These are phyloP conservation scores for Beauveria pseudobassiana DNA, from an alignment of 2,329 filamentous ascomycete species.

Conservation along the genomic window DNA sequence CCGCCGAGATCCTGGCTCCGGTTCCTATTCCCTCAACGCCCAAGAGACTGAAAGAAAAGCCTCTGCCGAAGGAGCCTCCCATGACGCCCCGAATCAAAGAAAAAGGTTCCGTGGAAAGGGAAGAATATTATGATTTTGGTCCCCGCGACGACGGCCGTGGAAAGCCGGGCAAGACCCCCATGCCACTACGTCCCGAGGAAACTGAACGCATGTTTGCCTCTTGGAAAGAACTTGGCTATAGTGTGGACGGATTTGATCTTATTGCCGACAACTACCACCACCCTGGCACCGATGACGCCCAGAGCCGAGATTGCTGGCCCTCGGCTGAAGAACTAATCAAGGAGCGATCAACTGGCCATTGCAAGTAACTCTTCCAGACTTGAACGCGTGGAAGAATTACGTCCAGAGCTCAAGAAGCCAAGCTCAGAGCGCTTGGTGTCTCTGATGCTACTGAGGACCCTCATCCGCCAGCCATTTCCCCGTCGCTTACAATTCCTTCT, in stretches of 20 bases:
- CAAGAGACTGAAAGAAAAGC: conserved; percentile 27
- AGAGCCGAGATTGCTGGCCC: conserved; percentile 65
- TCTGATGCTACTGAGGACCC: conserved; percentile 70
- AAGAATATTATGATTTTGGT: conserved; percentile 67
- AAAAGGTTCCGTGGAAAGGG: conserved; percentile 67
- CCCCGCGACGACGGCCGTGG: conserved; percentile 59
- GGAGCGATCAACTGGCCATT: conserved; percentile 47
- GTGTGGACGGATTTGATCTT: conserved; percentile 60
- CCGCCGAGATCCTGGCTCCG: conserved; percentile 18
- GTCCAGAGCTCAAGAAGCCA: conserved; percentile 85
- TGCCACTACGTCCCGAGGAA: conserved; percentile 48
- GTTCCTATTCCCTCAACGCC: conserved; percentile 27
- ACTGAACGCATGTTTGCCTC: conserved; percentile 54
- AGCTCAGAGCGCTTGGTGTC: conserved; percentile 84
- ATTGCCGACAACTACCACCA: conserved; percentile 36
- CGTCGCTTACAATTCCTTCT: conserved; percentile 53
- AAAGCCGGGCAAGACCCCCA: conserved; percentile 42
- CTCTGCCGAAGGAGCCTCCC: conserved; percentile 30
- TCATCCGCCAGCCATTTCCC: conserved; percentile 56
- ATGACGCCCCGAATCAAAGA: conserved; percentile 56
- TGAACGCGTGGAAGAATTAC: conserved; percentile 67
- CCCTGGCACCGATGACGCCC: conserved; percentile 38
- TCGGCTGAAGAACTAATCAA: conserved; percentile 47
- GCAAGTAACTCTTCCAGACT: conserved; percentile 62
- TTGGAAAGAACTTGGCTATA: conserved; percentile 65